Evolutionary conservation across 2,329 filamentous ascomycete species (phyloP), one percentile per base, ranked within the genome.

Genomic region (Cladosporium sp.): DNA sequence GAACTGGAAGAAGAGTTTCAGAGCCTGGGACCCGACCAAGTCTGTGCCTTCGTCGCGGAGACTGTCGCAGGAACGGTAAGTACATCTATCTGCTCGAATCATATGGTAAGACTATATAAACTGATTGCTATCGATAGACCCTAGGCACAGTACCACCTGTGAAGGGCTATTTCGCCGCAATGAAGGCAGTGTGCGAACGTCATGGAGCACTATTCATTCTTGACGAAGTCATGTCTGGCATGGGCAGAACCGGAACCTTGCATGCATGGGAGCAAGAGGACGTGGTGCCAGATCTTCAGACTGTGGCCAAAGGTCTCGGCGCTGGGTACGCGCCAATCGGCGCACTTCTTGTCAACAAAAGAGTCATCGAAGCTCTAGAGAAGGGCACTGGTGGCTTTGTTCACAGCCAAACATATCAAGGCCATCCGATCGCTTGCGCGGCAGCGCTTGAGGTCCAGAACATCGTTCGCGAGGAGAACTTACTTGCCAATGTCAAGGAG

Each of bases 301-400:
- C 81, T 0, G 67, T 85, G 2, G 84, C 80, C 0, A 87, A 88
- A 61, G 80, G 80, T 0, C 70, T 88, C 0, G 81, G 77, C 0
- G 83, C 76, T 11, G 84, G 84, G 0, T 85, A 81, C 53, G 71
- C 74, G 19, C 75, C 82, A 0, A 73, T 85, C 7, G 79, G 82
- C 0, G 83, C 71, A 1, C 66, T 85, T 8, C 65, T 86, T 3
- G 69, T 80, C 7, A 70, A 74, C 24, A 58, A 68, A 3, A 68
- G 67, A n/a, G 68, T 85, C 9, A 65, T 77, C 20, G 63, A 77
- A 36, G 63, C 69, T 5, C 61, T 82, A 11, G 15, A 68, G 56
- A 17, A 64, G 68, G 62, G 64, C 55, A 68, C 58, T 50, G 70
- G 71, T 2, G 59, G 61, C 4, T 81, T 83, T 55, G 67, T 72